Evolutionary conservation across 495 filamentous ascomycete genomes (phyloP), one percentile per base, ranked within the genome.

Genomic region (Lasiosphaeria hispida): DNA sequence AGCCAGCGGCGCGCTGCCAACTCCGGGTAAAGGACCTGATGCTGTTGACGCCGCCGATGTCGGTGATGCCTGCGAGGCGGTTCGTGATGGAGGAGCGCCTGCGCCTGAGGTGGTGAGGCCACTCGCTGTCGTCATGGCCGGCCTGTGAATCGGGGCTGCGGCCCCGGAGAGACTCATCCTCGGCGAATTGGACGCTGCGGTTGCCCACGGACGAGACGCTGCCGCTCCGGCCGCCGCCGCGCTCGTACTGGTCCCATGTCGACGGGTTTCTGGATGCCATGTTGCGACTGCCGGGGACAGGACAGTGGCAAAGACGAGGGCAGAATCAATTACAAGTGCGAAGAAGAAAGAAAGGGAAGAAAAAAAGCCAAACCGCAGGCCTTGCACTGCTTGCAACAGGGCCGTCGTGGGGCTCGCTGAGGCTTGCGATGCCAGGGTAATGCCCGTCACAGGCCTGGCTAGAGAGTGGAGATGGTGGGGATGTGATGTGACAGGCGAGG

Each of bases 11-110:
- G 65, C 94, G 84, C 66, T 91, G 90, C 91, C 93, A 97, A 62
- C 90, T 95, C 44, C 90, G 84, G 47, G 94, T 89, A 69, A 98
- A 98, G 65, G 92, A 96, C 62, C 95, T 86, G 63, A 97, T 86
- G 67, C 89, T 94, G 70, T 98, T 98, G 48, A 90, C 87, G 33
- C 94, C 94, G 40, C 94, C 94, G 10, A 86, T 89, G 51, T 95
- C 85, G 59, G 88, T 80, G 19, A 97, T 60, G 42, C 81, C 76
- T 42, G 81, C 74, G 37, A 92, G 71, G 37, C 87, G 84, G 66
- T 88, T 77, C 41, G 90, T 89, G 63, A 94, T 78, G 14, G 92
- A 96, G 3, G 88, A 88, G 65, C 74, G 73, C 64, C 76, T 71
- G 54, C 65, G 64, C 51, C 70, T 66, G 14, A 67, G 68, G 7